Conservation (phyloP, 2,329 filamentous ascomycete genomes). For the Sporothrix phasma region DNA sequence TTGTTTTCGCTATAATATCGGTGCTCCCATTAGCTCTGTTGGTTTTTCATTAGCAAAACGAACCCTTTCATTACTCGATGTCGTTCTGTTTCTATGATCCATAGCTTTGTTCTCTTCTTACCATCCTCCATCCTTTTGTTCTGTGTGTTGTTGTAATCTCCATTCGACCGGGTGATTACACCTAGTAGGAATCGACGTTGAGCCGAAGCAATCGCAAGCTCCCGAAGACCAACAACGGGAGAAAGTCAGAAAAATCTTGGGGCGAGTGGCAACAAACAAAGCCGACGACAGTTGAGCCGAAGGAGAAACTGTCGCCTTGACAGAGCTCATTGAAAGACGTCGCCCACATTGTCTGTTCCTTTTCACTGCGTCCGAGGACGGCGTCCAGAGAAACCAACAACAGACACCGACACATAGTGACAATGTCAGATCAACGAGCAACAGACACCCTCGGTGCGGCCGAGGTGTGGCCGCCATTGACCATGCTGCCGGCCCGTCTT, state of each 20-base stretch:
- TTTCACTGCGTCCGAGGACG: not conserved
- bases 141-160: not conserved
- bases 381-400: not conserved
- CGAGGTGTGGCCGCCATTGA: not conserved
- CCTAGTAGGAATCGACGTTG: not conserved
- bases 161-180: not conserved
- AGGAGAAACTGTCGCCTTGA: not conserved
- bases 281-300: not conserved
- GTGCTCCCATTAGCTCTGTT: not conserved
- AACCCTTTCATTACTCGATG: too few relatives aligned
- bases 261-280: not conserved
- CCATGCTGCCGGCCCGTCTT: not conserved
- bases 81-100: too few relatives aligned
- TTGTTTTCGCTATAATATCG: constrained; percentile 1
- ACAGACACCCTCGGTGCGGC: not conserved
- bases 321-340: not conserved
- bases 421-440: constrained; percentile 6
- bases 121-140: not conserved
- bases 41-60: not conserved
- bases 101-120: not conserved
- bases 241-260: not conserved
- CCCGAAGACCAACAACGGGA: not conserved
- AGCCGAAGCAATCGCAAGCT: not conserved
- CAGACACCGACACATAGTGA: not conserved
- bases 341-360: not conserved